These are phyloP conservation scores for Rhododendron griersonianum DNA, from an alignment of 148 eudicot species.

Conservation along the genomic window DNA sequence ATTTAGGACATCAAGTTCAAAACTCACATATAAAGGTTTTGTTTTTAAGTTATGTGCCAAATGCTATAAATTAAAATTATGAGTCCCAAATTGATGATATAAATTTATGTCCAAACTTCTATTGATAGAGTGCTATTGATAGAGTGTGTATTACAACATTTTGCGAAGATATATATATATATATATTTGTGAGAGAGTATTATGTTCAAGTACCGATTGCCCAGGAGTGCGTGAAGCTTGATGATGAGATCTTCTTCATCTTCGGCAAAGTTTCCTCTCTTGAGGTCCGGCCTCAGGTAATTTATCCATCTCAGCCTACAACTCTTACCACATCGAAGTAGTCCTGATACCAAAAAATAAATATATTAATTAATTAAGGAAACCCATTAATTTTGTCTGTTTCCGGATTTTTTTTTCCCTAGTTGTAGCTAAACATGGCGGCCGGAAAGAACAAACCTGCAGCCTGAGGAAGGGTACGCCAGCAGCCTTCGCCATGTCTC, in stretches of 20 bases:
- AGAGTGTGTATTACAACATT: background rate
- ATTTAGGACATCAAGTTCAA: background rate
- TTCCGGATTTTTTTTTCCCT: background rate
- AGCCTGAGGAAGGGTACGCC: slow-evolving; percentile 36
- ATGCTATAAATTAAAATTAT: too few relatives aligned
- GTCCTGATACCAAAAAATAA: slow-evolving; percentile 5
- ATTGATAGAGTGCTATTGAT: too few relatives aligned
- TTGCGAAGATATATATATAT: background rate
- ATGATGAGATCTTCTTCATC: slow-evolving; percentile 44
- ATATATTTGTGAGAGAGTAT: too few relatives aligned
- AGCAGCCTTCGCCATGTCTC: slow-evolving; percentile 29
- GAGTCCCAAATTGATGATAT: too few relatives aligned
- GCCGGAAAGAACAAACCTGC: slow-evolving; percentile 20
- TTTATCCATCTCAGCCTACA: slow-evolving; percentile 31
- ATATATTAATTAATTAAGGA: background rate
- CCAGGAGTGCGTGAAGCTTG: slow-evolving; percentile 33
- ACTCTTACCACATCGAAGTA: slow-evolving; percentile 32
- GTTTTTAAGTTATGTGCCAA: too few relatives aligned
- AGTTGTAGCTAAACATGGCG: too few relatives aligned
- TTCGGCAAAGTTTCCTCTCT: slow-evolving; percentile 26
- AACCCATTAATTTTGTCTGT: background rate
- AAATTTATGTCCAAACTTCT: too few relatives aligned
- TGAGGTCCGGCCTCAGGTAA: slow-evolving; percentile 27
- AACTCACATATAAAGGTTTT: background rate
- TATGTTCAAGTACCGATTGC: slow-evolving; percentile 18